These are phyloP conservation scores for Fraxinus excelsior DNA, from an alignment of 257 asterid species.

Conservation along the genomic window DNA sequence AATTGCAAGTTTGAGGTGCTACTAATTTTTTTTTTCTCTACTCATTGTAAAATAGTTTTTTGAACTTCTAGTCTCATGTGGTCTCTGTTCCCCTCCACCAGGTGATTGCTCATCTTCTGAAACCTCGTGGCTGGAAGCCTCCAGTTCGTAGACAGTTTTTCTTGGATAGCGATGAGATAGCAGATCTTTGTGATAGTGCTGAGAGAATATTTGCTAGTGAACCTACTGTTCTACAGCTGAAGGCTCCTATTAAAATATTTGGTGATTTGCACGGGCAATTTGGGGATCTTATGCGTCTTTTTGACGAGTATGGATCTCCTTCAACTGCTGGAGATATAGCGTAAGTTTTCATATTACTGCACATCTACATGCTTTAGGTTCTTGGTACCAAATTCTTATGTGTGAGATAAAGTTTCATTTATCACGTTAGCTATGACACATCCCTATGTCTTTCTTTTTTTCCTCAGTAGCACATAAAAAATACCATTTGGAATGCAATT, in stretches of 20 bases:
- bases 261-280: slow-evolving; percentile 99
- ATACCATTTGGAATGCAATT: background rate
- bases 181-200: slow-evolving; percentile 98
- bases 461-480: background rate
- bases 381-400: slow-evolving; percentile 6
- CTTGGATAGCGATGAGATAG: slow-evolving; percentile 95
- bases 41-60: slow-evolving; percentile 15
- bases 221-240: slow-evolving; percentile 89
- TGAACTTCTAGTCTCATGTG: slow-evolving; percentile 23
- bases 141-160: slow-evolving; percentile 95
- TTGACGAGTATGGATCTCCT: slow-evolving; percentile 98
- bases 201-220: slow-evolving; percentile 91
- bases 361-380: slow-evolving; percentile 8
- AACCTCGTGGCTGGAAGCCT: slow-evolving; percentile 99
- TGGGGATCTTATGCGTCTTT: slow-evolving; percentile 98
- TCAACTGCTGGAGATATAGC: slow-evolving; percentile 99
- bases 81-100: slow-evolving; percentile 29
- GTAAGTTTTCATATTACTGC: slow-evolving; percentile 48
- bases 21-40: background rate
- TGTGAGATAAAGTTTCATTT: background rate
- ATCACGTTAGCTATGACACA: background rate
- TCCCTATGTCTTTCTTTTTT: background rate
- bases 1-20: slow-evolving; percentile 6
- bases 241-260: slow-evolving; percentile 93
- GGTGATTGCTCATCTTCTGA: slow-evolving; percentile 91